Conservation (phyloP, 345 rosid species). For the Corchorus capsularis region DNA sequence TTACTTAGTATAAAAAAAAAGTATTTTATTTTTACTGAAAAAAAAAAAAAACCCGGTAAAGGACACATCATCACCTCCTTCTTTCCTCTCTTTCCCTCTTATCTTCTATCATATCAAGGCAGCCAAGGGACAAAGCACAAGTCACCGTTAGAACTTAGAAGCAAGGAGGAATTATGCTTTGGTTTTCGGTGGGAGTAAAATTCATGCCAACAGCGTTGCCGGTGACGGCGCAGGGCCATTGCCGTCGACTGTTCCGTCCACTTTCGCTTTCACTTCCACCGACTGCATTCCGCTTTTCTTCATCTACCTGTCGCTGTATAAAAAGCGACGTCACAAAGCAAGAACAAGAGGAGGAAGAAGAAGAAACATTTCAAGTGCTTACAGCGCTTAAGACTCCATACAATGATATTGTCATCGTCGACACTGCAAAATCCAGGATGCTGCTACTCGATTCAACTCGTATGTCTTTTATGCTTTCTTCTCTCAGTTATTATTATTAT, state of each 20-base stretch:
- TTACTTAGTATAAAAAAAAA: too few relatives aligned
- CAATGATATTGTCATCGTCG: slow-evolving; percentile 77
- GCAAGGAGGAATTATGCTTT: background rate
- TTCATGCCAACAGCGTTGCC: background rate
- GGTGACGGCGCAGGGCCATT: background rate
- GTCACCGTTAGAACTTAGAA: too few relatives aligned
- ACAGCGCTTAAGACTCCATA: slow-evolving; percentile 54
- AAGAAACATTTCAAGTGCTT: slow-evolving; percentile 55
- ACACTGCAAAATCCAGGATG: slow-evolving; percentile 59
- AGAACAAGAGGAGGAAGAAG: slow-evolving; percentile 29
- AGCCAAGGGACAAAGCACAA: too few relatives aligned
- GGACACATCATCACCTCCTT: too few relatives aligned
- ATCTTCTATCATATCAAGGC: too few relatives aligned
- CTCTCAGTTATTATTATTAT: too few relatives aligned
- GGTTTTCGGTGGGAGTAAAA: background rate
- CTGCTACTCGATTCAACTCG: slow-evolving; percentile 84
- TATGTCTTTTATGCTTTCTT: slow-evolving; percentile 14
- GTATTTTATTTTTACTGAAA: too few relatives aligned
- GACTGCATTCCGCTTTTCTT: background rate
- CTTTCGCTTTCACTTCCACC: background rate
- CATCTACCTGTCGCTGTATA: background rate
- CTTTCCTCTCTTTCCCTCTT: too few relatives aligned
- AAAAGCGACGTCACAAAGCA: background rate
- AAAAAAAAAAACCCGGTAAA: too few relatives aligned
- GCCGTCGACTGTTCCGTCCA: background rate